A percentile compares a stretch with the other conserved stretches of the same genome.
Conservation (phyloP, 2,329 filamentous ascomycete species). For the Orbilia brochopaga region DNA sequence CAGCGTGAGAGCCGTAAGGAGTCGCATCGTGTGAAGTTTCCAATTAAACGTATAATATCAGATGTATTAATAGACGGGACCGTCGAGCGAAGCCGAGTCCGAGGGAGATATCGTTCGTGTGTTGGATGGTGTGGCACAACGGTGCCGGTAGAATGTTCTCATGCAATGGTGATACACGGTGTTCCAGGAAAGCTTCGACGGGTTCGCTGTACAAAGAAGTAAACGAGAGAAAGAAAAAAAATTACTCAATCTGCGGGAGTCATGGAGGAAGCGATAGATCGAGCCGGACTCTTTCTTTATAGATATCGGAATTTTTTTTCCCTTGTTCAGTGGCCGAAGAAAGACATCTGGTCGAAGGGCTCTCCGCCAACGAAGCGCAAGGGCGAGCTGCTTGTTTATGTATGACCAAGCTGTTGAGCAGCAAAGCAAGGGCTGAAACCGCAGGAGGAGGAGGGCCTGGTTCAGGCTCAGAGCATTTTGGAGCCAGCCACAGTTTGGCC, state of each 20-base stretch:
- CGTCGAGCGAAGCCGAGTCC: too few relatives aligned
- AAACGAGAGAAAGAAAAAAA: background rate
- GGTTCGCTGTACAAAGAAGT: background rate
- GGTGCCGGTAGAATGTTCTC: constrained; percentile 7
- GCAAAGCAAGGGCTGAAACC: constrained; percentile 37
- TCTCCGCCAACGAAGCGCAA: background rate
- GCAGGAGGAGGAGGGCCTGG: constrained; percentile 32
- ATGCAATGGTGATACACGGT: constrained; percentile 42
- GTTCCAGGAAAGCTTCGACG: background rate
- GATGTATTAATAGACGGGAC: background rate
- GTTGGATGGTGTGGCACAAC: constrained; percentile 4
- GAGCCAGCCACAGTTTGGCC: constrained; percentile 42
- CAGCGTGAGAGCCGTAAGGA: constrained; percentile 30
- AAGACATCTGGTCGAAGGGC: constrained; percentile 12
- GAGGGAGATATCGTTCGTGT: background rate
- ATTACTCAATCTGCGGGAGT: background rate
- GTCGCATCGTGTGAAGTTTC: constrained; percentile 30
- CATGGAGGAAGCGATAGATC: constrained; percentile 8
- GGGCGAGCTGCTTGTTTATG: constrained; percentile 38
- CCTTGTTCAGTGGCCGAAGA: constrained; percentile 5
- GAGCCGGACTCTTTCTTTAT: constrained; percentile 15
- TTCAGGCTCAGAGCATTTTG: constrained; percentile 19
- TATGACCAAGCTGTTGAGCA: constrained; percentile 31
- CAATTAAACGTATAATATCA: background rate
- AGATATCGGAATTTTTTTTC: constrained; percentile 12